Conservation (phyloP, 495 filamentous ascomycete genomes). For the Penicillium coprophilum region DNA sequence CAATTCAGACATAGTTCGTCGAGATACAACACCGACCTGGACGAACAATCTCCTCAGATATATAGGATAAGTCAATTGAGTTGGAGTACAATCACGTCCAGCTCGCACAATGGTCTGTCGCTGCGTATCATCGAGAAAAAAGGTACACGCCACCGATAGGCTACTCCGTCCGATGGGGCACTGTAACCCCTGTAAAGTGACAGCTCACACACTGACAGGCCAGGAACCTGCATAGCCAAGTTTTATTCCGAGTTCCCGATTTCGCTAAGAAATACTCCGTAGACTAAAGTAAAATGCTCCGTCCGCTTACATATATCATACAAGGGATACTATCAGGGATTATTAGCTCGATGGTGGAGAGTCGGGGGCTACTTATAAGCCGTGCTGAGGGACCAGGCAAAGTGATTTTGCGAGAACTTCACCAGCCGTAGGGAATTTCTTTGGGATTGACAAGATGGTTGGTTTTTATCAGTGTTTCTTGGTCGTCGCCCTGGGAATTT, state of each 20-base stretch:
- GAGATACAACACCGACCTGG: background rate
- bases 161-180: background rate
- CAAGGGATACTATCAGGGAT: slow-evolving; percentile 4
- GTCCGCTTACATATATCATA: slow-evolving; percentile 2
- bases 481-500: background rate
- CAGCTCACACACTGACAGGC: slow-evolving; percentile 5
- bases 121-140: background rate
- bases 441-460: slow-evolving; percentile 7
- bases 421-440: background rate
- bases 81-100: background rate
- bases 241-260: background rate
- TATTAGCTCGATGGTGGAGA: background rate
- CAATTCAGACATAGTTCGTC: background rate
- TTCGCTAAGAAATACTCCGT: background rate
- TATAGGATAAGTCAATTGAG: background rate
- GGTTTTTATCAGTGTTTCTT: slow-evolving; percentile 7
- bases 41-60: background rate
- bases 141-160: background rate
- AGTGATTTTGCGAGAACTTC: background rate
- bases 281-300: background rate
- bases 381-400: background rate
- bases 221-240: background rate
- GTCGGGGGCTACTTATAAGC: background rate
- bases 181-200: background rate
- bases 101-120: background rate